Evolutionary conservation across 306 rosid species (phyloP).

Genomic region (Rubus parviflorus): DNA sequence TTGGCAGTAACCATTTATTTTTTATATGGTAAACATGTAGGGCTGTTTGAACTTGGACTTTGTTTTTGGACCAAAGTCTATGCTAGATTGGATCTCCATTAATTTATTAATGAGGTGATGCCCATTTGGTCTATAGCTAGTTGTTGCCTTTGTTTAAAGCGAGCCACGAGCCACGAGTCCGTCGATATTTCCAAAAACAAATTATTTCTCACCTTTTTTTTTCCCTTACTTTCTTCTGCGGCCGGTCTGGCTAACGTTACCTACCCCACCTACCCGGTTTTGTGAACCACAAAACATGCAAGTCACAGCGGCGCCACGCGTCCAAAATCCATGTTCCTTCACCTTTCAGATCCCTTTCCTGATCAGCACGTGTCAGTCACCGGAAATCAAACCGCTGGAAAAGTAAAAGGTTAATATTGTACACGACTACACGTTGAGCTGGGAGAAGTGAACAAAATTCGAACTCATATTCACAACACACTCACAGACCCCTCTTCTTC

Average conservation of each 20-base stretch:
- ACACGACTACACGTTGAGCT: neutral
- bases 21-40: neutral
- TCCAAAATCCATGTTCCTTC: neutral
- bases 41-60: neutral
- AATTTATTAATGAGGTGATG: neutral
- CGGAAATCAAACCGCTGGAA: neutral
- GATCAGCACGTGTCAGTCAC: neutral
- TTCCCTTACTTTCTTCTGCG: neutral
- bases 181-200: neutral
- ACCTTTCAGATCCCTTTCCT: neutral
- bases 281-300: neutral
- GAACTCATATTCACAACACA: neutral
- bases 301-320: neutral
- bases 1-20: too few species aligned
- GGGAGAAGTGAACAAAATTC: neutral
- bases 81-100: neutral
- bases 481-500: neutral
- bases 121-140: neutral
- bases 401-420: neutral
- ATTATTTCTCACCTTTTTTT: neutral
- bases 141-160: neutral
- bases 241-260: neutral
- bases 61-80: neutral
- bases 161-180: neutral
- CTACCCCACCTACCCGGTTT: conserved; percentile 19